Base-by-base conservation (phyloP, 352 stramenopile species). In the Phytopythium ostracodes region DNA sequence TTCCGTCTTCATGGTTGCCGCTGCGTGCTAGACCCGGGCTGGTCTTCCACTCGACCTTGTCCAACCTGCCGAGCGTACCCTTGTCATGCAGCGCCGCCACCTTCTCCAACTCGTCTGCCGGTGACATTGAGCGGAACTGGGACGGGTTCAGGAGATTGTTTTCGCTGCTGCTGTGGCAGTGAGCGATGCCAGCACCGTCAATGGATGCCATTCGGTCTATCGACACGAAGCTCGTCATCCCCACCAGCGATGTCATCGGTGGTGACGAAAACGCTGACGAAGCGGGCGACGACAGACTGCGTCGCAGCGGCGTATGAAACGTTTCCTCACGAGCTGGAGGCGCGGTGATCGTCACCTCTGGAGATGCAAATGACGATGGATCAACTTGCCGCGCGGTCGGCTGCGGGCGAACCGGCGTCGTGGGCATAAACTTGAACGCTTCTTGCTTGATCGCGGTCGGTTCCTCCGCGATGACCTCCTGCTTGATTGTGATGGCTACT, bases 81-180 rank as follows among this genome's bases (percentile, higher is more conserved):
- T 83, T 86, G 27, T 65, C 77, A 10, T 70, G 65, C 44, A 78
- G 81, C 15, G 77, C 58, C 35, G 73, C 60, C 46, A 86, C 75
- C 46, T 91, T 91, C 40, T 91, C 78, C 22, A 91, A 63, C 36
- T 79, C 71, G 54, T 86, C 72, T 7, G 79, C 79, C 15, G 81
- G 79, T 1, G 79, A 89, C 33, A 91, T 35, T 17, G 44, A 63
- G 18, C 44, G 47, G 43, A 49, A 60, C 55, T 51, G 55, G 22
- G 55, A 17, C 27, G 36, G 2, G 10, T 52, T 4, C n/a, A 60
- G 11, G 2, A 38, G 22, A 10, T 52, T n/a, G 24, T 27, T 36
- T 25, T 60, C 55, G 22, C 38, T 51, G 24, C 14, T 46, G 25
- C 27, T 51, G 38, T 51, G 55, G 24, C 14, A 2, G 36, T 51